These are phyloP conservation scores for Pulveroboletus sp. DNA, from an alignment of 768 basidiomycete species.

Conservation along the genomic window DNA sequence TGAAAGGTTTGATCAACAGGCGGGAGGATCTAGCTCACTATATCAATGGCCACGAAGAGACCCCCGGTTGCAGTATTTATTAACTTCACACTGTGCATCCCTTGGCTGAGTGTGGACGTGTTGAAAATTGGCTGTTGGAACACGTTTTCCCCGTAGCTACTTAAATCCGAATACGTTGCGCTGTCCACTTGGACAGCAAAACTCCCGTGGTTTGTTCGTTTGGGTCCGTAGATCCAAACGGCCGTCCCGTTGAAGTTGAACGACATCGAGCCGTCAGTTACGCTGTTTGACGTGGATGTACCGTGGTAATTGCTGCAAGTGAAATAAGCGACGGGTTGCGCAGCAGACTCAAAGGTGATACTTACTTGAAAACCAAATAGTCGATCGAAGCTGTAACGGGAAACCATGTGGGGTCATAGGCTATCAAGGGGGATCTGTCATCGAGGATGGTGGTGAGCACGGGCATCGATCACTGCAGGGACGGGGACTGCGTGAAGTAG, in stretches of 20 bases:
- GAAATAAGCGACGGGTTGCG: not conserved
- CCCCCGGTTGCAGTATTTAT: constrained; percentile 33
- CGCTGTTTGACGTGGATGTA: constrained; percentile 39
- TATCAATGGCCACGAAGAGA: constrained; percentile 45
- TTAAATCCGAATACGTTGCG: constrained; percentile 20
- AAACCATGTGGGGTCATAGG: constrained; percentile 25
- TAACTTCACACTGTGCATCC: constrained; percentile 34
- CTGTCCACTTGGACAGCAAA: constrained; percentile 44
- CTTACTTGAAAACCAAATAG: constrained; percentile 1
- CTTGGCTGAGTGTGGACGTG: constrained; percentile 30
- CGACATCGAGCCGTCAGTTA: constrained; percentile 30
- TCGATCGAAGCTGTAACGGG: constrained; percentile 12
- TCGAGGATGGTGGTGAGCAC: constrained; percentile 24
- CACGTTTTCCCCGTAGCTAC: constrained; percentile 27
- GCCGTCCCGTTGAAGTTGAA: constrained; percentile 49
- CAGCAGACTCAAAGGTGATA: not conserved
- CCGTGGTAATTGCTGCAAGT: constrained; percentile 35
- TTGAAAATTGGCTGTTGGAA: constrained; percentile 45
- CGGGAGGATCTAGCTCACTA: constrained; percentile 21
- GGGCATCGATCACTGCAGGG: too few species aligned
- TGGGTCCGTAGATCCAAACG: constrained; percentile 49
- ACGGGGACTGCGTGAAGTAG: too few species aligned
- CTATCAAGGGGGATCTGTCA: constrained; percentile 32
- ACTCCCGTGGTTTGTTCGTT: constrained; percentile 43
- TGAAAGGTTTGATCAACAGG: not conserved